A percentile compares a stretch with the other conserved stretches of the same genome.
phyloP scores from a whole-genome alignment of 2,329 filamentous ascomycete genomes.

The Penicillium sp. region DNA sequence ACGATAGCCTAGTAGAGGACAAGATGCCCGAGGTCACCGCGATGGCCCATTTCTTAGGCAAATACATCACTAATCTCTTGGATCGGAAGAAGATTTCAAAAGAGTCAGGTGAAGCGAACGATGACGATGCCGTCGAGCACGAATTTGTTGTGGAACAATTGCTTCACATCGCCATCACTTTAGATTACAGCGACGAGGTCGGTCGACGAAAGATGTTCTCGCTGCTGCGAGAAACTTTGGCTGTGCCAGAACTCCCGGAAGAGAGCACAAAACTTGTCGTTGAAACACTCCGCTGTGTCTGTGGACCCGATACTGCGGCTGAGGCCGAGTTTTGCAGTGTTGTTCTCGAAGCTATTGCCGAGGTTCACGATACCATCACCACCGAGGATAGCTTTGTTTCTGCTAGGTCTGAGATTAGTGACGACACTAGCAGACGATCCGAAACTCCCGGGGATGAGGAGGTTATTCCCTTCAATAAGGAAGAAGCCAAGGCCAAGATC shows the following conservation, averaged over 20 bases:
- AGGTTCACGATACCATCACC: conserved; percentile 91
- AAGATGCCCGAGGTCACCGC: conserved; percentile 94
- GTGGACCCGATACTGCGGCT: conserved; percentile 57
- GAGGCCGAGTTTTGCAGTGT: conserved; percentile 53
- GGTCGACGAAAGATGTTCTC: conserved; percentile 95
- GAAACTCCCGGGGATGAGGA: conserved; percentile 53
- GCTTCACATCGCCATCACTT: conserved; percentile 82
- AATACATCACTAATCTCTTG: conserved; percentile 63
- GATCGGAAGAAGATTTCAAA: conserved; percentile 38
- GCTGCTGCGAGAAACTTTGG: conserved; percentile 78
- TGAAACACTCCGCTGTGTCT: conserved; percentile 78
- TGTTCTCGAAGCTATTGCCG: conserved; percentile 86
- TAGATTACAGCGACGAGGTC: conserved; percentile 97
- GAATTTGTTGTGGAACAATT: conserved; percentile 97
- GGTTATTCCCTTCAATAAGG: conserved; percentile 52
- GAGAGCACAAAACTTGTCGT: conserved; percentile 86
- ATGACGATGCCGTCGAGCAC: conserved; percentile 81
- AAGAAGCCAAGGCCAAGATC: conserved; percentile 65
- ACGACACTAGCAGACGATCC: conserved; percentile 54
- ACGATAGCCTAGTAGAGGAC: conserved; percentile 75
- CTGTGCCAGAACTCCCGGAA: conserved; percentile 83
- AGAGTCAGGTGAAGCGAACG: conserved; percentile 61
- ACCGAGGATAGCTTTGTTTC: conserved; percentile 87
- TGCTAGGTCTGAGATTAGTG: conserved; percentile 78
- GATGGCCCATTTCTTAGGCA: conserved; percentile 80